Evolutionary conservation across 2,329 filamentous ascomycete species (phyloP), one percentile per base, ranked within the genome.

Genomic region (Claviceps citrina): DNA sequence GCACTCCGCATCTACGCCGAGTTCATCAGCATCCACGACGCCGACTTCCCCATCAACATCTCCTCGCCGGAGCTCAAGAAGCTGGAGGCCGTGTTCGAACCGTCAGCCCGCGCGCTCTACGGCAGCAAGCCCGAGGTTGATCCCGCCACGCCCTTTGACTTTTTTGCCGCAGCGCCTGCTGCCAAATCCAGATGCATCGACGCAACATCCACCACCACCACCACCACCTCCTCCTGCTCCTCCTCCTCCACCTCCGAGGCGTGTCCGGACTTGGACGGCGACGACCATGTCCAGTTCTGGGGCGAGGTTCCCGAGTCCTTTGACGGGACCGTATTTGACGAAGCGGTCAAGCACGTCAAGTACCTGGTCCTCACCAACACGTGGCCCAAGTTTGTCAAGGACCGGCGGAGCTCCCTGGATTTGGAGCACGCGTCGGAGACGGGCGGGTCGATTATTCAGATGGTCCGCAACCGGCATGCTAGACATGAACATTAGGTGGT

Each of bases 301-400:
- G 65, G 64, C 10, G 60, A 63, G 0, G 62, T 73, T 19, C 63
- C 73, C 0, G 54, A 57, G 0, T 55, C 44, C 0, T 81, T 80
- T 41, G 58, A 65, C 36, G 54, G 59, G 4, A 51, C 51, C 0
- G 63, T 80, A 2, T 81, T 81, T 49, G 73, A 79, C 48, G 63
- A 59, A 4, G 72, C 75, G 0, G 67, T 76, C 50, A 55, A 57
- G n/a, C 69, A 67, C 47, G 71, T 81, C 57, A 79, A 78, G 55
- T 76, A 80, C 43, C 63, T 81, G 5, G 76, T 81, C 4, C 59
- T 80, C 43, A 78, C 75, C 12, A 81, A 81, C 51, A 81, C 78
- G 0, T 81, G 78, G 77, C 69, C 70, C 24, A 73, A 70, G 50
- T 76, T 70, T 47, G 63, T 72, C 31, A 59, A 54, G 36, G 60